Evolutionary conservation across 2,329 filamentous ascomycete genomes (phyloP), one percentile per base, ranked within the genome.

Genomic region (Fusarium duplospermum): DNA sequence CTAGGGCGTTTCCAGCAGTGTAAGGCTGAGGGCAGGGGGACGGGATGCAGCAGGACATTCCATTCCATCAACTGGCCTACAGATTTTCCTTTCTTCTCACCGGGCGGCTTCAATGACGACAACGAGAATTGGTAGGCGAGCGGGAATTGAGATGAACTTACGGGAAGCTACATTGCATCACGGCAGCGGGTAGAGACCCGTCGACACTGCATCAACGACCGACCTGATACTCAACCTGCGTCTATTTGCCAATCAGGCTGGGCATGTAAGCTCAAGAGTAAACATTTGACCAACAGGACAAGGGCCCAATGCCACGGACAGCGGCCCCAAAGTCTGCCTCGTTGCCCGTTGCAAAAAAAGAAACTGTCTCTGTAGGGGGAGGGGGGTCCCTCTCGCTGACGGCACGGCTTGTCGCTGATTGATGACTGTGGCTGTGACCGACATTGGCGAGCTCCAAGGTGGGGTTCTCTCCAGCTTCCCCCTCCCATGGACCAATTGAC

Each of bases 1-100:
- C 74, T 76, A 76, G 61, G 52, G 52, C 68, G 45, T 67, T 71
- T 76, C 59, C 65, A 67, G 72, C 67, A 73, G 66, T 71, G 73
- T 76, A 76, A 76, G 74, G 74, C 74, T 76, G 74, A 76, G 74
- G 67, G 54, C 71, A 75, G 64, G 74, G 58, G 70, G 54, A 31
- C 33, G 58, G 67, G 57, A 31, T 56, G 18, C 31, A 40, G 16
- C n/a, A 66, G n/a, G 61, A 66, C 54, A 52, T 31, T 54, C 66
- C 54, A 52, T 31, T 54, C 66, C 67, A 70, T 65, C 45, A 29
- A 50, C 45, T 27, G 24, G 35, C 29, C 38, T 57, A 24, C 38
- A 62, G 66, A 40, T 58, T 42, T 69, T 50, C 65, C 70, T 42
- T 69, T 50, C 65, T 66, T 61, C 57, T 54, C 66, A 70, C 52